Evolutionary conservation across 768 basidiomycete species (phyloP), one percentile per base, ranked within the genome.

Genomic region (Lactarius psammicola): DNA sequence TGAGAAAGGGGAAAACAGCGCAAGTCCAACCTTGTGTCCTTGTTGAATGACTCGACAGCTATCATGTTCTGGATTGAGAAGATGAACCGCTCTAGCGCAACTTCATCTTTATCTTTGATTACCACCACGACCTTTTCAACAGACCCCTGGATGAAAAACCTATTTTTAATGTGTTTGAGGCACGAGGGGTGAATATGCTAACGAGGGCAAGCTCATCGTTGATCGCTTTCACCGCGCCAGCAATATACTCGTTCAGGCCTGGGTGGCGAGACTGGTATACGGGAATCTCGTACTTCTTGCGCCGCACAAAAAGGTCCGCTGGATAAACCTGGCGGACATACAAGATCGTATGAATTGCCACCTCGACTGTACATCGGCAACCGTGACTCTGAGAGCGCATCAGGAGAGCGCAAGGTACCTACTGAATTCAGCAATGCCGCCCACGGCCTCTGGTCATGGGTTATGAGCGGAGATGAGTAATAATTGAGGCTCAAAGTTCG

Each of bases 201-300:
- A 93, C 93, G 63, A 80, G 78, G 23, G 79, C 74, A 17, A 97
- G 80, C 74, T 96, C 94, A 55, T 92, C 90, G 23, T 83, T 81
- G 33, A 95, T 76, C n/a, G 92, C 88, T 72, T 88, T 89, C 64
- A 94, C 81, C 2, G 92, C 89, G 23, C 90, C 90, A n/a, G 92
- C 85, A 63, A 98, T 89, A 74, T 97, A 98, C 54, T 89, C 87
- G 68, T 92, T 90, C 60, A 98, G 80, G 49, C 85, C 84, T 2
- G 95, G 94, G 74, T 95, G 92, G n/a, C 95, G 86, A 4, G 92
- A 94, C 77, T 97, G 94, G 73, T 87, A 98, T 11, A 96, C 93
- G 0, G 93, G 90, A 0, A 89, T 89, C 66, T 93, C 87, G 75
- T 95, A 97, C 74, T 94, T 95, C 78, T 90, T 90, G 63, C 92